Conservation (phyloP, 1,139 yeast genomes). For the Candida frijolesensis region DNA sequence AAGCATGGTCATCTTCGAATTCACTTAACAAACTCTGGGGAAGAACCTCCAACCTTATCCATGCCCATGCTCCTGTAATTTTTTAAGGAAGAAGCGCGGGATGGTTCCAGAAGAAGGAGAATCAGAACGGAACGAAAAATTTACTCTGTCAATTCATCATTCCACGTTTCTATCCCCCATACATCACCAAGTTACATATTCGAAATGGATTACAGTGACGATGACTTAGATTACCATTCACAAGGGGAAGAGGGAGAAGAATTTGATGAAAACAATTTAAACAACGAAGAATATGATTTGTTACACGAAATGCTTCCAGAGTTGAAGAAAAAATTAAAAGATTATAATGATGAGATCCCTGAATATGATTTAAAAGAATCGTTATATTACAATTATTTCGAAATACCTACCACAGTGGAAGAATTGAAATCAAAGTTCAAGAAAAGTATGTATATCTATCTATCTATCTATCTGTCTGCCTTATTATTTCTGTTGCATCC, state of each 20-base stretch:
- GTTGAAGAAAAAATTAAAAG: constrained; percentile 34
- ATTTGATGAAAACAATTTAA: constrained; percentile 24
- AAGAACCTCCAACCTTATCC: too few species aligned
- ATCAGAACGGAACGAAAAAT: too few species aligned
- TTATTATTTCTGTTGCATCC: constrained; percentile 5
- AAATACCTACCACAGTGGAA: constrained; percentile 52
- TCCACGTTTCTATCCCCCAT: neutral
- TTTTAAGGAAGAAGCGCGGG: too few species aligned
- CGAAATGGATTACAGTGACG: constrained; percentile 19
- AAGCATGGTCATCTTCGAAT: too few species aligned
- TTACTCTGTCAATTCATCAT: neutral
- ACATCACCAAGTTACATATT: neutral
- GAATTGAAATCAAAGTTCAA: constrained; percentile 52
- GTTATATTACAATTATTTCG: constrained; percentile 62
- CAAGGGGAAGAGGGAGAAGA: constrained; percentile 19
- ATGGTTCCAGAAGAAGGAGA: too few species aligned
- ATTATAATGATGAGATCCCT: constrained; percentile 47
- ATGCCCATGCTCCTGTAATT: too few species aligned
- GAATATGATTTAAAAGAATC: constrained; percentile 61
- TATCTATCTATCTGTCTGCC: neutral
- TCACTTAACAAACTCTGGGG: too few species aligned
- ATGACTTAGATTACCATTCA: constrained; percentile 17
- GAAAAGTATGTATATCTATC: constrained; percentile 42
- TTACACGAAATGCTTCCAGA: constrained; percentile 45
- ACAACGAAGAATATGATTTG: constrained; percentile 40